Conservation (phyloP, 1,284 basidiomycete species). For the Thelephora terrestris region DNA sequence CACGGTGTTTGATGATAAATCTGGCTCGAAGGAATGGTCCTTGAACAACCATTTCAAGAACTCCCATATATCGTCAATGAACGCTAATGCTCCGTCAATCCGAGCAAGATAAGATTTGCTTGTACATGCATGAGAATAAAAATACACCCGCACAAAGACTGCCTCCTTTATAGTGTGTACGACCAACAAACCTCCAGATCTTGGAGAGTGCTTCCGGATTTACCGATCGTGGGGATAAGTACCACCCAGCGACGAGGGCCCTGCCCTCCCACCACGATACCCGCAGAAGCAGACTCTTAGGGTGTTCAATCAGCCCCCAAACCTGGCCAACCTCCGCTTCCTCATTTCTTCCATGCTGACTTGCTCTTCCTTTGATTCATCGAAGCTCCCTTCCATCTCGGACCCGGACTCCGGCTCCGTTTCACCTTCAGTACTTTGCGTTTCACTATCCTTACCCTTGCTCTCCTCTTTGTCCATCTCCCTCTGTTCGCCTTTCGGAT, state of each 20-base stretch:
- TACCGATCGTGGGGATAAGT: background rate
- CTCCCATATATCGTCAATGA: too few relatives aligned
- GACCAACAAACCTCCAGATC: background rate
- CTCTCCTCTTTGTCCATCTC: constrained; percentile 18
- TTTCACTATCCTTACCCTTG: constrained; percentile 20
- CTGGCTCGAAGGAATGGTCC: too few relatives aligned
- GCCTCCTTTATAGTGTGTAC: background rate
- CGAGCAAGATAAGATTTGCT: background rate
- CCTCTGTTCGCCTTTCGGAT: constrained; percentile 2
- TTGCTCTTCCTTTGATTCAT: constrained; percentile 19
- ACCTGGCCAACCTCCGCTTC: constrained; percentile 63
- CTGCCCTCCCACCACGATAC: background rate
- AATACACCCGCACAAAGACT: background rate
- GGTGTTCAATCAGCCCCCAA: constrained; percentile 35
- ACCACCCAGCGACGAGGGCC: too few relatives aligned
- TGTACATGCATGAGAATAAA: background rate
- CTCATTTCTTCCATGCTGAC: constrained; percentile 72
- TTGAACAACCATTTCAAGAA: too few relatives aligned
- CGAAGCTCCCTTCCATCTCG: constrained; percentile 16
- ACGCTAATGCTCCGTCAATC: background rate
- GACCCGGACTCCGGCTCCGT: constrained; percentile 19
- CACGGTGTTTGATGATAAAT: too few relatives aligned
- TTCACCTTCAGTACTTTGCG: constrained; percentile 3
- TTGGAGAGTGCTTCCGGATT: background rate
- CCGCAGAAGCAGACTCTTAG: background rate